A percentile compares a stretch with the other conserved stretches of the same genome.
Conservation (phyloP, 768 basidiomycete genomes). For the Suillus tomentosus region DNA sequence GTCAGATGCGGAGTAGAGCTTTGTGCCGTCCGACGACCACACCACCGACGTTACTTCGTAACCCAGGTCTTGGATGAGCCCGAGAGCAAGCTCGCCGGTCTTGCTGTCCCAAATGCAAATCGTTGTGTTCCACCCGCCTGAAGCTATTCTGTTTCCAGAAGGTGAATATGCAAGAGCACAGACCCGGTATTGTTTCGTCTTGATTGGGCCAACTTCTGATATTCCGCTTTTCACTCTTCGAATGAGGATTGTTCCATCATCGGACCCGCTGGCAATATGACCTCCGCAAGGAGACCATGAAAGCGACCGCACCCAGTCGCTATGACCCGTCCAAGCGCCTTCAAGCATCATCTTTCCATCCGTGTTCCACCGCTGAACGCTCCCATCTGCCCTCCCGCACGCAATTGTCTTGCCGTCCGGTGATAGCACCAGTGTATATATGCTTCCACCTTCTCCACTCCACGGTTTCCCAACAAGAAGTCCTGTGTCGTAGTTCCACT, state of each 20-base stretch:
- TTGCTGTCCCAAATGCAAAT: slow-evolving; percentile 1
- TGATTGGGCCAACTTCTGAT: neutral
- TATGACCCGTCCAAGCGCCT: neutral
- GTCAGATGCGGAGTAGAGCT: neutral
- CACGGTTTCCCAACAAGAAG: neutral
- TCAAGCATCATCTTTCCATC: neutral
- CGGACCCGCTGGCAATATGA: slow-evolving; percentile 1
- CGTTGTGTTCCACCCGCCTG: neutral
- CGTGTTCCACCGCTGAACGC: neutral
- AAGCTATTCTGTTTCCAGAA: neutral
- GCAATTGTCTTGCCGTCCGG: neutral
- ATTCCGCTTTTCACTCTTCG: neutral
- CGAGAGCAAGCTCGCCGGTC: neutral
- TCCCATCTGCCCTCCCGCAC: neutral
- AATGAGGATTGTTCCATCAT: slow-evolving; percentile 3
- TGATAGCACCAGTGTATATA: neutral
- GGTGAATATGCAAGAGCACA: slow-evolving; percentile 1
- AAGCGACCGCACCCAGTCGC: neutral
- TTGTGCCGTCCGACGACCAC: neutral
- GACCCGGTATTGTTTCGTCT: neutral
- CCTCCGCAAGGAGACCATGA: neutral
- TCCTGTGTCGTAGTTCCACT: slow-evolving; percentile 1
- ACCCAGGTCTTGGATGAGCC: neutral
- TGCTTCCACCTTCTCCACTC: neutral
- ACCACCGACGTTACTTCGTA: neutral